phyloP scores from a whole-genome alignment of 345 rosid genomes.

The Salix brachista region DNA sequence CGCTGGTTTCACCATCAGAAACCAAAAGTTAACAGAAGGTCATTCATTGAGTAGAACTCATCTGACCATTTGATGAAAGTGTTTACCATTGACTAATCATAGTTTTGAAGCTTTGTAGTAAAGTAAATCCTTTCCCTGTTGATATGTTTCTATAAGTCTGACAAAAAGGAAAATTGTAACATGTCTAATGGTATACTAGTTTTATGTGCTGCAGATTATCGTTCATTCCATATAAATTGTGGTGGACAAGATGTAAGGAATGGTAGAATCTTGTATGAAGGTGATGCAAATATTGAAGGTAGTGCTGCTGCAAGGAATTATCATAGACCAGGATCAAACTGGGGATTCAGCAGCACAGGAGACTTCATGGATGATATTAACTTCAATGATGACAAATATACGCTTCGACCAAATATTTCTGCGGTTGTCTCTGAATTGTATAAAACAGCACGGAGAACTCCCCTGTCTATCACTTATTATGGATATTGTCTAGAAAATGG shows the following conservation, averaged over 20 bases:
- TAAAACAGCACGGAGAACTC: background rate
- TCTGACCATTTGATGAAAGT: too few relatives aligned
- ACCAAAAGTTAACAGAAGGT: too few relatives aligned
- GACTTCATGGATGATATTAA: background rate
- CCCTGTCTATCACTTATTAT: background rate
- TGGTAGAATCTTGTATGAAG: background rate
- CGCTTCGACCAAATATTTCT: too few relatives aligned
- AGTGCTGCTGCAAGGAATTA: background rate
- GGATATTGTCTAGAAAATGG: background rate
- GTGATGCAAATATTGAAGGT: background rate
- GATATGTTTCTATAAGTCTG: too few relatives aligned
- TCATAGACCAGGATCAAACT: background rate
- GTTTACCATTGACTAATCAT: too few relatives aligned
- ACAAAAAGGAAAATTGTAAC: background rate
- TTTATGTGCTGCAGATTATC: background rate
- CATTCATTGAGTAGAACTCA: too few relatives aligned
- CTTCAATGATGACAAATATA: too few relatives aligned
- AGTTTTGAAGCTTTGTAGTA: too few relatives aligned
- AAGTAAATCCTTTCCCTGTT: too few relatives aligned
- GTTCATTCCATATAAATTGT: background rate
- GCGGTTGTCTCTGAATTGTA: background rate
- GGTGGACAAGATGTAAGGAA: background rate
- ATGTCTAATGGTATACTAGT: background rate
- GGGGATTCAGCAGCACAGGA: slow-evolving; percentile 9
- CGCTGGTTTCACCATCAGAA: too few relatives aligned